These are phyloP conservation scores for Ramichloridium luteum DNA, from an alignment of 2,329 filamentous ascomycete genomes.

Conservation along the genomic window DNA sequence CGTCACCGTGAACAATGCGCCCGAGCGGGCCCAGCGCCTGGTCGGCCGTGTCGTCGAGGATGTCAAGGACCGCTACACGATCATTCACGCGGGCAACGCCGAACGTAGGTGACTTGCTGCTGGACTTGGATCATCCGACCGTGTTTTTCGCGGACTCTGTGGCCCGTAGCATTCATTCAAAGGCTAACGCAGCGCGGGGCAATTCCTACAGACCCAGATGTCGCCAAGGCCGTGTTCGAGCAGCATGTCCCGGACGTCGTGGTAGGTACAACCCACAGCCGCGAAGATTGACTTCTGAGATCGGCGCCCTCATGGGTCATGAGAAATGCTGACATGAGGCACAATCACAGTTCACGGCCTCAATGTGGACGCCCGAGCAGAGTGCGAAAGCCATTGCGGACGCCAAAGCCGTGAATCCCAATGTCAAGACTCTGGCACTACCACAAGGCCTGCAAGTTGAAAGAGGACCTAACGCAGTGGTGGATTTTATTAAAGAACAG, in stretches of 20 bases:
- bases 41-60: conserved; percentile 50
- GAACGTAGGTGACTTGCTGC: too few species aligned
- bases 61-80: conserved; percentile 51
- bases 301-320: neutral
- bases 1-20: conserved; percentile 56
- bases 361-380: conserved; percentile 45
- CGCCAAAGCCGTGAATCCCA: conserved; percentile 34
- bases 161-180: neutral
- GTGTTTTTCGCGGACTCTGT: too few species aligned
- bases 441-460: conserved; percentile 44
- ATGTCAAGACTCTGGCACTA: conserved; percentile 41
- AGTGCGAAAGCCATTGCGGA: conserved; percentile 33
- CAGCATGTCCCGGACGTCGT: conserved; percentile 37
- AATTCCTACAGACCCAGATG: conserved; percentile 25
- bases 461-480: conserved; percentile 43
- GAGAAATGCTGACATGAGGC: conserved; percentile 1
- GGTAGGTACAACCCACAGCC: conserved; percentile 2
- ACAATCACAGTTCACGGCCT: conserved; percentile 48
- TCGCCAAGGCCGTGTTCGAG: conserved; percentile 41
- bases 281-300: neutral
- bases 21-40: conserved; percentile 50
- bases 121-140: too few species aligned
- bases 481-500: conserved; percentile 35
- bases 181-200: neutral
- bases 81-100: conserved; percentile 50